phyloP scores from a whole-genome alignment of 768 basidiomycete species.

The Dentipellis fragilis region DNA sequence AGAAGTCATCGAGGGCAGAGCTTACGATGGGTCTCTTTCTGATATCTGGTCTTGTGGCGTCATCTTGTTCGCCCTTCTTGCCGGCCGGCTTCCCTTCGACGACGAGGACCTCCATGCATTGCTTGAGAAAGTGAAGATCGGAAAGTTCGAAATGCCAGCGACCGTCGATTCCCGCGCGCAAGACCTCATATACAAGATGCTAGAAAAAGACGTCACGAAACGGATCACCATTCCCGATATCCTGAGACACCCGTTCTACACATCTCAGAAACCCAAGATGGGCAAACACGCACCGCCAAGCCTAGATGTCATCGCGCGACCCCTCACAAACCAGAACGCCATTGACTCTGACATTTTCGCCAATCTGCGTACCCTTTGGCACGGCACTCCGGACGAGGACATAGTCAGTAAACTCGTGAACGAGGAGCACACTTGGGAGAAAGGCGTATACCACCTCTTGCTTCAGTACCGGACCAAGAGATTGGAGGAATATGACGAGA shows the following conservation, averaged over 20 bases:
- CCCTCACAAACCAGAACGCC: slow-evolving; percentile 48
- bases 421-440: slow-evolving; percentile 79
- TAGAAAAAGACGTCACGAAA: slow-evolving; percentile 60
- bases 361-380: slow-evolving; percentile 90
- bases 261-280: slow-evolving; percentile 39
- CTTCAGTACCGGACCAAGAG: slow-evolving; percentile 71
- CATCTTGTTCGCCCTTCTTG: slow-evolving; percentile 83
- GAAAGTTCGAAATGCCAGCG: slow-evolving; percentile 62
- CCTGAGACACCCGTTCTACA: slow-evolving; percentile 70
- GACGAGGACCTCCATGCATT: slow-evolving; percentile 72
- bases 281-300: slow-evolving; percentile 38
- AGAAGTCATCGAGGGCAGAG: slow-evolving; percentile 75
- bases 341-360: slow-evolving; percentile 87
- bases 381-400: slow-evolving; percentile 62
- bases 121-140: slow-evolving; percentile 72
- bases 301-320: slow-evolving; percentile 58
- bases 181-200: slow-evolving; percentile 73
- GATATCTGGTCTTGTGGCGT: slow-evolving; percentile 98
- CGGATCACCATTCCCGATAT: slow-evolving; percentile 83
- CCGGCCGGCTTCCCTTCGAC: slow-evolving; percentile 86
- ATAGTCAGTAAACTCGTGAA: slow-evolving; percentile 61
- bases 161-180: slow-evolving; percentile 62
- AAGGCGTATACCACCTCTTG: slow-evolving; percentile 91
- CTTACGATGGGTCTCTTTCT: slow-evolving; percentile 78
- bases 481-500: slow-evolving; percentile 61